Evolutionary conservation across 2,329 filamentous ascomycete genomes (phyloP), one percentile per base, ranked within the genome.

Genomic region (Pleoardoris graminearum): DNA sequence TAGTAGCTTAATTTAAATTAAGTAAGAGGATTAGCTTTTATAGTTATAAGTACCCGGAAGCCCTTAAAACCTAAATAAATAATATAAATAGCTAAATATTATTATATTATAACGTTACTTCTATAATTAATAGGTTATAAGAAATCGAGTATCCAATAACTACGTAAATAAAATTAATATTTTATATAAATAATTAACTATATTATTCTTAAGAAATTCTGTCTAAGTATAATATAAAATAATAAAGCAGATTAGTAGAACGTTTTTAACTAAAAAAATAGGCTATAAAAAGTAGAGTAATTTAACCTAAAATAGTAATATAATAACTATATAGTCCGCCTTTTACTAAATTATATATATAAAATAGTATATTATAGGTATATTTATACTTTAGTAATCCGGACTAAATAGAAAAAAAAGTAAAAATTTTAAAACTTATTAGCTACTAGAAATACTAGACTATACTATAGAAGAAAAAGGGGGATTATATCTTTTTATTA

Each of bases 31-130:
- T 50, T 25, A 50, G 39, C 10, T 12, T 14, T n/a, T n/a, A n/a
- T n/a, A n/a, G n/a, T n/a, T n/a, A n/a, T n/a, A n/a, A n/a, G 30
- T 12, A n/a, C 6, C 33, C 19, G 33, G 33, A 36, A 50, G 39
- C 32, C 16, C 22, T 25, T 23, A 35, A 32, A 29, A 14, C 22
- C 29, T n/a, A n/a, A n/a, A n/a, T 47, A 16, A 23, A 21, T 12
- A n/a, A 23, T 7, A 41, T 42, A 41, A 22, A 42, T 14, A 21
- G 46, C 37, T 49, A 10, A 42, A 22, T 49, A 22, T 35, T 16
- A 48, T 50, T 55, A 33, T 48, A 55, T 42, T 54, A 21, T 25
- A 38, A 54, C 43, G 48, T 57, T 54, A 57, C 51, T 51, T 37
- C 41, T 35, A 51, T 41, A 19, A 17, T 36, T 30, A 48, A 56